Evolutionary conservation across 2,329 filamentous ascomycete genomes (phyloP).

Genomic region (Plenodomus biglobosus): DNA sequence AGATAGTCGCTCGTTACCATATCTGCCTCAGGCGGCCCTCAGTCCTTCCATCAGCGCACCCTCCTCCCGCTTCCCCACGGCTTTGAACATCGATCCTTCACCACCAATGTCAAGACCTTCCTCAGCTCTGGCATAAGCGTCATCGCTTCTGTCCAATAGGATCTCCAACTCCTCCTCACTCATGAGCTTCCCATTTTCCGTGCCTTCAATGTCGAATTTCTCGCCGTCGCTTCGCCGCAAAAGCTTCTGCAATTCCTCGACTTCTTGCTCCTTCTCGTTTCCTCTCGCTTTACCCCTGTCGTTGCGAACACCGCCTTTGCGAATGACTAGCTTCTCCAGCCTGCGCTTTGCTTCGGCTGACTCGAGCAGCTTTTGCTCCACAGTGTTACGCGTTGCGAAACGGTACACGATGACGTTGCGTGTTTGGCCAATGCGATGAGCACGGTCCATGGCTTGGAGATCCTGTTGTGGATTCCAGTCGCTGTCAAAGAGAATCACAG

Average conservation of each 20-base stretch:
- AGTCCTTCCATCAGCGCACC: constrained; percentile 54
- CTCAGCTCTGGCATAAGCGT: constrained; percentile 72
- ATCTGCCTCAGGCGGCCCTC: constrained; percentile 32
- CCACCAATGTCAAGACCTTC: constrained; percentile 73
- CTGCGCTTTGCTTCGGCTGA: constrained; percentile 89
- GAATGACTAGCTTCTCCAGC: constrained; percentile 91
- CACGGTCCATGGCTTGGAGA: constrained; percentile 92
- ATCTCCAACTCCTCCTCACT: constrained; percentile 75
- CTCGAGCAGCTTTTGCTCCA: constrained; percentile 83
- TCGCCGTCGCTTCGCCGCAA: constrained; percentile 67
- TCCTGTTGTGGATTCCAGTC: constrained; percentile 98
- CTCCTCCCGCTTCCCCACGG: constrained; percentile 75
- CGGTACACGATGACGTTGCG: constrained; percentile 91
- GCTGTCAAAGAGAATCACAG: constrained; percentile 85
- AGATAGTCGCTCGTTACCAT: not conserved
- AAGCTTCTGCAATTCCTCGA: constrained; percentile 52
- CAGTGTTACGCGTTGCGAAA: constrained; percentile 87
- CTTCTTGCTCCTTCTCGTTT: constrained; percentile 46
- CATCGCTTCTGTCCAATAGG: constrained; percentile 72
- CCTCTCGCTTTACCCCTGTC: constrained; percentile 58
- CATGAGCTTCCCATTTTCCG: constrained; percentile 66
- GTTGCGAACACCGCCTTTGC: constrained; percentile 72
- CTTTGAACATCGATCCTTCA: constrained; percentile 62
- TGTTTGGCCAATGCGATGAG: constrained; percentile 91
- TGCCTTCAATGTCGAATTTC: constrained; percentile 57